Conservation (phyloP, 306 rosid species). For the Calophaca sinica region DNA sequence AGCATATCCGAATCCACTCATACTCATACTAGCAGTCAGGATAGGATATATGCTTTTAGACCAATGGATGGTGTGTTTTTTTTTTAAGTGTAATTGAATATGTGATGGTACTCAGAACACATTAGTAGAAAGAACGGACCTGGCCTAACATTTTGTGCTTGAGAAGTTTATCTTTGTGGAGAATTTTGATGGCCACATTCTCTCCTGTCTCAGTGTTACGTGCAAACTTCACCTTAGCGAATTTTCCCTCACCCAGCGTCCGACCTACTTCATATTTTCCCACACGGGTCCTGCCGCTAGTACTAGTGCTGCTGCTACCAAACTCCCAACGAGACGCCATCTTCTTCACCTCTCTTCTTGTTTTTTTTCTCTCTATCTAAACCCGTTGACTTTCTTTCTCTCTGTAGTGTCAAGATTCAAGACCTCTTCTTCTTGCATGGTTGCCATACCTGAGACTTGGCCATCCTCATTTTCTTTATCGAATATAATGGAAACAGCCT, state of each 20-base stretch:
- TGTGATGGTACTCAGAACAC: too few relatives aligned
- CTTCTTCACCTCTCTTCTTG: not conserved
- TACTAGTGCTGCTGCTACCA: slow-evolving; percentile 44
- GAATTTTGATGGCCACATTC: slow-evolving; percentile 72
- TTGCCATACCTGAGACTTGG: slow-evolving; percentile 84
- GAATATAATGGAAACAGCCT: not conserved
- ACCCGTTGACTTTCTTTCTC: not conserved
- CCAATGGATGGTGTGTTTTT: too few relatives aligned
- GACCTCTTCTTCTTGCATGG: slow-evolving; percentile 89
- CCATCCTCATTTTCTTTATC: slow-evolving; percentile 57
- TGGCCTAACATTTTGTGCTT: slow-evolving; percentile 84
- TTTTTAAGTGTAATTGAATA: too few relatives aligned
- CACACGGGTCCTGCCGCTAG: slow-evolving; percentile 39
- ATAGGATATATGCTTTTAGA: too few relatives aligned
- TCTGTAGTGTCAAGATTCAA: not conserved
- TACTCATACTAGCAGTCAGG: too few relatives aligned
- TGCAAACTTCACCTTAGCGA: slow-evolving; percentile 78
- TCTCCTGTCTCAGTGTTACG: slow-evolving; percentile 58
- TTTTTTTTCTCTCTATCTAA: too few relatives aligned
- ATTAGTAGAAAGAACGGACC: slow-evolving; percentile 38
- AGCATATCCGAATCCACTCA: too few relatives aligned
- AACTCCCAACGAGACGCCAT: slow-evolving; percentile 53
- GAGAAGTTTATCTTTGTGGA: slow-evolving; percentile 73
- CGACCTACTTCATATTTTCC: slow-evolving; percentile 75
- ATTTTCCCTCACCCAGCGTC: slow-evolving; percentile 75